These are phyloP conservation scores for Centrapalus pauciflorus DNA, from an alignment of 129 eudicot genomes.

Conservation along the genomic window DNA sequence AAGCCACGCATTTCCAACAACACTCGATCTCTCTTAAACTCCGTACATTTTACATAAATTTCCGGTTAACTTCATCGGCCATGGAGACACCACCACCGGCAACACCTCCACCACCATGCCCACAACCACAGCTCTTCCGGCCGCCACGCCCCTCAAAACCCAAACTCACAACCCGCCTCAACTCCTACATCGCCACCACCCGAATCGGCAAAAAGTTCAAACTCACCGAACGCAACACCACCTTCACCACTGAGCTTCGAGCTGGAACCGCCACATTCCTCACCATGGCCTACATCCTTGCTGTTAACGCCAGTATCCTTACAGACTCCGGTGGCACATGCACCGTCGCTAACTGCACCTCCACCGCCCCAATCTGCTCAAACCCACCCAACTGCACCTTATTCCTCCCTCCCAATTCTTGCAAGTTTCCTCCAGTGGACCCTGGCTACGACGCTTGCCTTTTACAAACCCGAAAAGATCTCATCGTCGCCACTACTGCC, in stretches of 20 bases:
- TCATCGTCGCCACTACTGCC: slow-evolving; percentile 66
- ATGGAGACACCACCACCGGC: slow-evolving; percentile 16
- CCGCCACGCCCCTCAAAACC: background rate
- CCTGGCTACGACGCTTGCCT: slow-evolving; percentile 66
- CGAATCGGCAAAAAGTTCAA: slow-evolving; percentile 53
- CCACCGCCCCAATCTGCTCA: slow-evolving; percentile 54
- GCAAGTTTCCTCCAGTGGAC: slow-evolving; percentile 68
- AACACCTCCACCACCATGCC: slow-evolving; percentile 1
- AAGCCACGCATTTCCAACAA: background rate
- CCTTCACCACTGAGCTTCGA: slow-evolving; percentile 74
- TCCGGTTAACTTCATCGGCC: background rate
- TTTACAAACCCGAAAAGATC: slow-evolving; percentile 38
- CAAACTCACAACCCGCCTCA: slow-evolving; percentile 32
- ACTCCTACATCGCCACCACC: slow-evolving; percentile 38
- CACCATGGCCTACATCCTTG: slow-evolving; percentile 85
- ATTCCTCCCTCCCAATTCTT: slow-evolving; percentile 40
- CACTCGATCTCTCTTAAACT: background rate
- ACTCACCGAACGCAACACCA: slow-evolving; percentile 44
- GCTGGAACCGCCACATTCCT: slow-evolving; percentile 87
- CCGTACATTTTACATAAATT: background rate
- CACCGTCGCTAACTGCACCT: slow-evolving; percentile 60
- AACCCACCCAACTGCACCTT: slow-evolving; percentile 26
- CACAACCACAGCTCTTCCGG: background rate
- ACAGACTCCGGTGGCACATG: slow-evolving; percentile 80
- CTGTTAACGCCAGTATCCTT: slow-evolving; percentile 71